Evolutionary conservation across 257 asterid species (phyloP).

Genomic region (Avicennia marina): DNA sequence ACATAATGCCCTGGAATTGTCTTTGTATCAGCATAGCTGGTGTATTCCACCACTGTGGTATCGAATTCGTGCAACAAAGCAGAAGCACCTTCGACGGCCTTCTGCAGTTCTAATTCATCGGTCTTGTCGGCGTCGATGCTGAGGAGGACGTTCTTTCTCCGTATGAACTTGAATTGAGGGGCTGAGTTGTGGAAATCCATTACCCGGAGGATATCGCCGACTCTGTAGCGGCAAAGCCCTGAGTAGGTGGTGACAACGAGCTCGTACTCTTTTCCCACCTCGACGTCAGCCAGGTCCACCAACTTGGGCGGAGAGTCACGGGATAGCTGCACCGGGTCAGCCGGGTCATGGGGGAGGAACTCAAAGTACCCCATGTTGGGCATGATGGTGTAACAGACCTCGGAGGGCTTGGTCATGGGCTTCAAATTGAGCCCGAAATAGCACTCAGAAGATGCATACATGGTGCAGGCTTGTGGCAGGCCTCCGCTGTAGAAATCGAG

Average conservation of each 20-base stretch:
- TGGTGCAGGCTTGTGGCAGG: slow-evolving; percentile 33
- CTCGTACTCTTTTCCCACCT: slow-evolving; percentile 28
- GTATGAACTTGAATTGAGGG: slow-evolving; percentile 36
- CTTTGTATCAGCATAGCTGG: slow-evolving; percentile 28
- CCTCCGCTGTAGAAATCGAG: slow-evolving; percentile 40
- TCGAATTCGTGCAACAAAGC: slow-evolving; percentile 11
- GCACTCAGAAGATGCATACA: slow-evolving; percentile 46
- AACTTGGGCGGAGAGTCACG: slow-evolving; percentile 16
- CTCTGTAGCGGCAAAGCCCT: slow-evolving; percentile 39
- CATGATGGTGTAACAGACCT: slow-evolving; percentile 27
- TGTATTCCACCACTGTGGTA: slow-evolving; percentile 26
- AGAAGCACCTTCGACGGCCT: slow-evolving; percentile 28
- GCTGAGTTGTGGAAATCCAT: slow-evolving; percentile 36
- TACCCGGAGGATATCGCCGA: slow-evolving; percentile 41
- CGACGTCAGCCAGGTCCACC: slow-evolving; percentile 28
- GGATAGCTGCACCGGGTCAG: background rate
- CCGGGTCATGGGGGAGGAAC: slow-evolving; percentile 31
- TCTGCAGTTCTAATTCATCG: slow-evolving; percentile 37
- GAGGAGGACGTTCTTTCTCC: slow-evolving; percentile 34
- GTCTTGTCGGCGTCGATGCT: slow-evolving; percentile 44
- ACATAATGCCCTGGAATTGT: slow-evolving; percentile 41
- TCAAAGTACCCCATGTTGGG: slow-evolving; percentile 37
- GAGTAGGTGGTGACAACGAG: slow-evolving; percentile 27
- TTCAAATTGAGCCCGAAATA: slow-evolving; percentile 38
- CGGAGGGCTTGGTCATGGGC: slow-evolving; percentile 26